Evolutionary conservation across 805 yeast species (phyloP), one percentile per base, ranked within the genome.

Genomic region (Candida sakaeoensis): DNA sequence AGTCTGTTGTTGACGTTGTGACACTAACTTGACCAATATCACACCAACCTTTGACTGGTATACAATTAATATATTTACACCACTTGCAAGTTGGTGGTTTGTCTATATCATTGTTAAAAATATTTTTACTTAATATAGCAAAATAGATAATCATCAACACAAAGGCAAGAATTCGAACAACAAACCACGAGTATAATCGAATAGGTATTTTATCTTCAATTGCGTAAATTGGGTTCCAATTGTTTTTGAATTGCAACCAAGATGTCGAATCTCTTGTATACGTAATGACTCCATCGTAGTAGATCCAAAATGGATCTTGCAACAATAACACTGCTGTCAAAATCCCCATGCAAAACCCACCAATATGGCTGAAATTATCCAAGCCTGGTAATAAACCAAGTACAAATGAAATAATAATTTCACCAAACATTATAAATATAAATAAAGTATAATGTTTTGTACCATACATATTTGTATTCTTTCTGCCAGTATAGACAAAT

Each of bases 41-140:
- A 54, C 88, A 82, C 88, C 88, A 82, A 21, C 77, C 80, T 44
- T 78, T 70, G 3, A 82, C 82, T 0, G 88, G 88, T 10, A 82
- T 53, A 51, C 90, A 83, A 48, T 78, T 79, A 49, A 83, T 65
- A 52, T 82, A 83, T 53, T 80, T 80, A 63, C 90, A 83, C 90
- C 90, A 83, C 12, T 65, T 54, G 55, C 90, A 83, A 41, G 67
- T 58, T 5, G 68, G 70, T 9, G 74, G 74, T 7, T 76, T 79
- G 29, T 67, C 61, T n/a, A 51, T 44, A 32, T 49, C 44, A 17
- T 51, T 51, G 19, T 62, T 59, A 37, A 64, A 67, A 48, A 80
- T 78, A 48, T 77, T 77, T 29, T 58, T 56, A 3, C 68, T 59
- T 39, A 83, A 61, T 10, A 70, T 59, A 8, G 60, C 76, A 55